Conservation (phyloP, 495 filamentous ascomycete genomes). For the Platismatia glauca region DNA sequence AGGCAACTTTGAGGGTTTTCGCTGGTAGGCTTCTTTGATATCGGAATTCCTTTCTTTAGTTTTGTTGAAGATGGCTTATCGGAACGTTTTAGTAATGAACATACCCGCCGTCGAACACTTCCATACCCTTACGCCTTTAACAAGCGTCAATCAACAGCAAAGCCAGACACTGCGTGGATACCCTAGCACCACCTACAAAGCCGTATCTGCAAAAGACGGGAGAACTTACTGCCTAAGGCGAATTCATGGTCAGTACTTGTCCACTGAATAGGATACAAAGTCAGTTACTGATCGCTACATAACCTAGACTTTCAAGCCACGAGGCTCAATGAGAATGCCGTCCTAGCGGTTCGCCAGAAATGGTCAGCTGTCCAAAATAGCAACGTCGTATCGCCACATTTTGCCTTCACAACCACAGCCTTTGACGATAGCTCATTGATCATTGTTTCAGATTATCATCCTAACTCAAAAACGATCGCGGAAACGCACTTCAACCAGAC, state of each 20-base stretch:
- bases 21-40: conserved; percentile 49
- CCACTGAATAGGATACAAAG: conserved; percentile 5
- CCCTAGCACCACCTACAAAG: conserved; percentile 90
- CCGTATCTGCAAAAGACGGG: conserved; percentile 78
- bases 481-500: conserved; percentile 57
- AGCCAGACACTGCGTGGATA: conserved; percentile 70
- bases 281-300: conserved; percentile 25
- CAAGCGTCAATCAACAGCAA: conserved; percentile 51
- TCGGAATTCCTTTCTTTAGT: not conserved
- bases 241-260: conserved; percentile 54
- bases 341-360: conserved; percentile 72
- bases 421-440: conserved; percentile 94
- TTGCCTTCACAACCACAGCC: conserved; percentile 84
- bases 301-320: conserved; percentile 62
- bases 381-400: conserved; percentile 77
- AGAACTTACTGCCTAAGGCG: conserved; percentile 74
- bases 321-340: conserved; percentile 63
- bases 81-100: conserved; percentile 46
- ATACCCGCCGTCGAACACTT: conserved; percentile 70
- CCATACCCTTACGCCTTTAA: conserved; percentile 80
- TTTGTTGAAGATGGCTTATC: conserved; percentile 10
- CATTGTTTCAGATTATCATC: conserved; percentile 89
- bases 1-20: conserved; percentile 74
- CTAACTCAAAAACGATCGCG: conserved; percentile 77
- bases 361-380: conserved; percentile 84